phyloP scores from a whole-genome alignment of 805 yeast genomes.

The Ogataea ganodermae region DNA sequence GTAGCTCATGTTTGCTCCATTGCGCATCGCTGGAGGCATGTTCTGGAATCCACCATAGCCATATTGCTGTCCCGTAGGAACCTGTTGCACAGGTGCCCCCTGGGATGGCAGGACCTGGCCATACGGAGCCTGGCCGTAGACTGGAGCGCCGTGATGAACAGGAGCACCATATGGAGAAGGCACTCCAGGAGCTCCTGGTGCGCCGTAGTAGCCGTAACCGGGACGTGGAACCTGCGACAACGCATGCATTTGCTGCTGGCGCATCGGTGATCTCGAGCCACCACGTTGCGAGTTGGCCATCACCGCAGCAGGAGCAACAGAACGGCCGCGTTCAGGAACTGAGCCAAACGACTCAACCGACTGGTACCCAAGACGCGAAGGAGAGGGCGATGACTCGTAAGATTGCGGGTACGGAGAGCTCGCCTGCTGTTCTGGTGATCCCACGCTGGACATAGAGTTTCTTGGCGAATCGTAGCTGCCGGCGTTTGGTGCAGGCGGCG shows the following conservation, averaged over 20 bases:
- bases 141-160: neutral
- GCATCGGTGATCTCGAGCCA: slow-evolving; percentile 4
- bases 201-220: neutral
- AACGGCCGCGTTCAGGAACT: slow-evolving; percentile 4
- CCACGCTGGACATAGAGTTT: slow-evolving; percentile 4
- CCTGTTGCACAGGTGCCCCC: slow-evolving; percentile 1
- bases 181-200: neutral
- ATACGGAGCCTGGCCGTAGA: slow-evolving; percentile 1
- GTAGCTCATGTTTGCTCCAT: slow-evolving; percentile 4
- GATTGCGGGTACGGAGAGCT: slow-evolving; percentile 5
- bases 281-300: slow-evolving; percentile 3
- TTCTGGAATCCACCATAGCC: slow-evolving; percentile 1
- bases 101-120: neutral
- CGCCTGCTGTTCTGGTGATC: slow-evolving; percentile 9
- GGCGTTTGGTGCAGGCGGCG: slow-evolving; percentile 7
- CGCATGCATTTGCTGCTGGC: no score
- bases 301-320: slow-evolving; percentile 1
- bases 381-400: slow-evolving; percentile 6
- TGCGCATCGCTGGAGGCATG: slow-evolving; percentile 1
- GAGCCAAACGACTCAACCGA: slow-evolving; percentile 2
- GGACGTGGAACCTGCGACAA: slow-evolving; percentile 1
- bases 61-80: slow-evolving; percentile 7
- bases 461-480: neutral
- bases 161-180: neutral
- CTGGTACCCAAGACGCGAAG: slow-evolving; percentile 6